phyloP scores from a whole-genome alignment of 106 monocot species.

The Hemerocallis citrina region DNA sequence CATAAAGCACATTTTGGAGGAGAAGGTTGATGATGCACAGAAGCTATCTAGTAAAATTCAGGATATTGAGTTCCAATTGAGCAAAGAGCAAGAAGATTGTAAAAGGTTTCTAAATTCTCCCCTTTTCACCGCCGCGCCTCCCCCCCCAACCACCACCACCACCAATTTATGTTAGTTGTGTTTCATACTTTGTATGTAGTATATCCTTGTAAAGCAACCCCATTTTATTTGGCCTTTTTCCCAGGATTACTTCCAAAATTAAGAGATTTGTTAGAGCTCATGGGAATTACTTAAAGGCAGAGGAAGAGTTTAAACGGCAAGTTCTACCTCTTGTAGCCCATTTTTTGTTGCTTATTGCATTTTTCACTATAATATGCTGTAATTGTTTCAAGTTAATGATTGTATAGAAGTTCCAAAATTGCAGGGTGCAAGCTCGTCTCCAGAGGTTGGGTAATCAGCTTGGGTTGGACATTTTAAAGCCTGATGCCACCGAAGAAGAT shows the following conservation, averaged over 20 bases:
- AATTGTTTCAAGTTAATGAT: background rate
- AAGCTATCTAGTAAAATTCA: constrained; percentile 29
- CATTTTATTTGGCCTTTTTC: background rate
- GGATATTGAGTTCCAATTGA: constrained; percentile 46
- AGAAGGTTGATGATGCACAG: constrained; percentile 35
- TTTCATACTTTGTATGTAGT: too few species aligned
- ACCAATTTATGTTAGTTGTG: too few species aligned
- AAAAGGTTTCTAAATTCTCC: constrained; percentile 30
- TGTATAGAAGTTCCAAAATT: background rate
- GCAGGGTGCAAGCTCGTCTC: constrained; percentile 39
- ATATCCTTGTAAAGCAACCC: background rate
- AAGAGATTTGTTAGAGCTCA: constrained; percentile 46
- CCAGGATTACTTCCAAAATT: constrained; percentile 39
- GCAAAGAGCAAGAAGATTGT: constrained; percentile 47
- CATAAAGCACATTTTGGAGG: too few species aligned
- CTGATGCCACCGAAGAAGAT: constrained; percentile 31
- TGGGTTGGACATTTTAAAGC: constrained; percentile 28
- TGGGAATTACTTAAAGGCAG: constrained; percentile 34
- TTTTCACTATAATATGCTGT: background rate
- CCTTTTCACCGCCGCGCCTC: too few species aligned
- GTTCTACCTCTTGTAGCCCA: too few species aligned
- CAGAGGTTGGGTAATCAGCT: constrained; percentile 31
- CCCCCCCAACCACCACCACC: too few species aligned
- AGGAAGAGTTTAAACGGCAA: constrained; percentile 48
- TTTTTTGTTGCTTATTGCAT: background rate